Evolutionary conservation across 768 basidiomycete species (phyloP), one percentile per base, ranked within the genome.

Genomic region (Panellus pusillus): DNA sequence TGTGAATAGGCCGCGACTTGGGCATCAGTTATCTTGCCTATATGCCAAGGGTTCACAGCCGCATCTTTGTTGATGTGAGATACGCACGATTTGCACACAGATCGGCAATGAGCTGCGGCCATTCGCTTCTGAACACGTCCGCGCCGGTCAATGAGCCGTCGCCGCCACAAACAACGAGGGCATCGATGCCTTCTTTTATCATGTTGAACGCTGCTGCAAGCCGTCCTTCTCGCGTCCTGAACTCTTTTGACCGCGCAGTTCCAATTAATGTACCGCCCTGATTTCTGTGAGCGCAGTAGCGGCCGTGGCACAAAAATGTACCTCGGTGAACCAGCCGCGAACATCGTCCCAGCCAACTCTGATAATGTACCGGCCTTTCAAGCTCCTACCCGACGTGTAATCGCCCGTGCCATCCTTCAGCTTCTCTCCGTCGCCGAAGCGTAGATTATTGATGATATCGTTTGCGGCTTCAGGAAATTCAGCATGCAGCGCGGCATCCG

Each of bases 341-440:
- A 98, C 96, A 69, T 99, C 97, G 67, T 99, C 97, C 88, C 95
- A 98, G 9, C 97, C 97, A 2, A 96, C 96, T 50, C 92, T 79
- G 18, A 98, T 89, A 62, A 98, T 97, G 70, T 97, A 93, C 44
- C 89, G 78, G 2, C 93, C 93, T 66, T 91, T 94, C 64, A 99
- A 80, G 3, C 86, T 85, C 47, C 86, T 79, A 19, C 87, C 87
- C 15, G 76, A 75, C 14, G 73, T 68, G 55, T 79, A 82, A 68
- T 94, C 92, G 13, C 84, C 86, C 6, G 91, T 93, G 4, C 93
- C 93, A 58, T 94, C 89, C 60, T 77, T 83, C 43, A 93, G 73
- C 42, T 91, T 74, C 41, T 79, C 78, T 0, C 89, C 91, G 63
- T 92, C 90, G 14, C 91, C 91, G 61, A 91, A 93, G 14, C 91